Conservation (phyloP, 495 filamentous ascomycete species). For the Achaetomiella virescens region DNA sequence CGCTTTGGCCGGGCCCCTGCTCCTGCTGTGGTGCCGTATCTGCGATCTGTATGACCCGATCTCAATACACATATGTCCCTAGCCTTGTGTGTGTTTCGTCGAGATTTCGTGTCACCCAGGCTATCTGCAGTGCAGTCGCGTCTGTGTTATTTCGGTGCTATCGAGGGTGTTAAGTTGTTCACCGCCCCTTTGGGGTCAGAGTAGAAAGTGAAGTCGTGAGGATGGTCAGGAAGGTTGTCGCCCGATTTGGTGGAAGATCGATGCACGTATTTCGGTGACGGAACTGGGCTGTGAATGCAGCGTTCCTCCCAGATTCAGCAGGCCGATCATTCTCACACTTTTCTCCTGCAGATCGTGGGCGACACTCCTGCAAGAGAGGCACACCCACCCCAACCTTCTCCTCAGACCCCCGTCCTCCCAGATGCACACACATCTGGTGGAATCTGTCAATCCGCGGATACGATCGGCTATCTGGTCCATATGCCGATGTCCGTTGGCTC, state of each 20-base stretch:
- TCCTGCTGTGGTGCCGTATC: no score
- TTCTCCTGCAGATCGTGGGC: not conserved
- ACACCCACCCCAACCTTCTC: no score
- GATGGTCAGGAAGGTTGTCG: not conserved
- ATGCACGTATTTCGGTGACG: not conserved
- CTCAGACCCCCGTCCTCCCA: no score
- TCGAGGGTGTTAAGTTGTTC: not conserved
- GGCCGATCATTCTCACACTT: not conserved
- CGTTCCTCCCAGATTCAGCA: no score
- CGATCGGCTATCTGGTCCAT: no score
- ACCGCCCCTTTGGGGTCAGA: not conserved
- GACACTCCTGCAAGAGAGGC: not conserved
- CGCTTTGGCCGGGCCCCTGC: no score
- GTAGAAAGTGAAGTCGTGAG: not conserved
- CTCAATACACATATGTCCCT: conserved; percentile 8
- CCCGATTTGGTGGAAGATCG: not conserved
- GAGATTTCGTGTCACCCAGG: not conserved
- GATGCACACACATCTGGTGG: no score
- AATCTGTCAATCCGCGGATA: no score
- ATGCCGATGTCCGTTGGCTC: no score
- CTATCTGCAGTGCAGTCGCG: not conserved
- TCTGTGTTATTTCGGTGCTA: not conserved
- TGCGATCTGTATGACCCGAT: conserved; percentile 22
- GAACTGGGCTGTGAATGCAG: not conserved
- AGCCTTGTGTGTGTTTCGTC: not conserved